A percentile compares a stretch with the other conserved stretches of the same genome.
Conservation (phyloP, 352 stramenopile genomes). For the Elongisporangium anandrum region DNA sequence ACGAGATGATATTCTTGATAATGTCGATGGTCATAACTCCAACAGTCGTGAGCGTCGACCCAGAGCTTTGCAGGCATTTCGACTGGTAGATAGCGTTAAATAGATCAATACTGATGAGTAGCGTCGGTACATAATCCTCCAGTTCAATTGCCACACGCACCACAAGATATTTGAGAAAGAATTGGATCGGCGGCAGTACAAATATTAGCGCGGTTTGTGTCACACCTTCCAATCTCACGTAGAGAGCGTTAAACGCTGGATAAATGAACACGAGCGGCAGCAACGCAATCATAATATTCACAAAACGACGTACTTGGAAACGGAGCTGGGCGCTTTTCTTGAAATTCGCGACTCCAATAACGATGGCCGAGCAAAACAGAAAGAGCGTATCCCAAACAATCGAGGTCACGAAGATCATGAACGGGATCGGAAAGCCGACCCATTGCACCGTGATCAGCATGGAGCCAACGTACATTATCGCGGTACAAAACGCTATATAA, state of each 20-base stretch:
- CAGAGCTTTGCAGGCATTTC: conserved; percentile 4
- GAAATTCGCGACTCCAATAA: too few species aligned
- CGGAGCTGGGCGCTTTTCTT: too few species aligned
- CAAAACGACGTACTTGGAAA: too few species aligned
- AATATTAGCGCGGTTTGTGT: not conserved
- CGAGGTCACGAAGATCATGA: conserved; percentile 17
- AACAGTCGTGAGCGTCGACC: not conserved
- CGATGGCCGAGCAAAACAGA: too few species aligned
- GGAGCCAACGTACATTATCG: not conserved
- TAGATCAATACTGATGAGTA: conserved; percentile 6
- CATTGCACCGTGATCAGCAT: conserved; percentile 10
- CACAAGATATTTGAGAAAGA: conserved; percentile 1
- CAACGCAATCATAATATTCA: not conserved
- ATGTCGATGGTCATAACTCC: conserved; percentile 3
- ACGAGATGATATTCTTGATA: not conserved
- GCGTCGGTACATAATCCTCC: conserved; percentile 1
- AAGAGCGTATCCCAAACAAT: too few species aligned
- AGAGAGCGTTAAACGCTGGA: not conserved
- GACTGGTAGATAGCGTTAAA: conserved; percentile 5
- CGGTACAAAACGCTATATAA: conserved; percentile 10
- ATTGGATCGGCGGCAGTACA: conserved; percentile 1
- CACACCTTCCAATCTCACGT: not conserved
- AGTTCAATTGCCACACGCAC: not conserved
- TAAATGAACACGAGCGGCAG: not conserved
- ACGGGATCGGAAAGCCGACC: conserved; percentile 18